phyloP scores from a whole-genome alignment of 2,329 filamentous ascomycete genomes.

The Cordyceps militaris region DNA sequence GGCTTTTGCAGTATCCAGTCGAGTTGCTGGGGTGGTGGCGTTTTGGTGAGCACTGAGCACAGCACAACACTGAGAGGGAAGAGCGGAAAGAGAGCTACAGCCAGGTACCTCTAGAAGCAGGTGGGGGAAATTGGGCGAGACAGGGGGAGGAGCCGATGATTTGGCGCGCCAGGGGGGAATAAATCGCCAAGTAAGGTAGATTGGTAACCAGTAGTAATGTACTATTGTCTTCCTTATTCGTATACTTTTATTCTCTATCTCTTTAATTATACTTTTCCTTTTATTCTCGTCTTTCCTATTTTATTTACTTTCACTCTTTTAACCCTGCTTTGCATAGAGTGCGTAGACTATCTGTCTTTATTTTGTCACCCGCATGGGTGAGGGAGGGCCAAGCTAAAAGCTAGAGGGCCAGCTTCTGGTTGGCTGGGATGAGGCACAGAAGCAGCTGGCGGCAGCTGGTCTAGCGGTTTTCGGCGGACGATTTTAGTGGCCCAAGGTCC shows the following conservation, averaged over 20 bases:
- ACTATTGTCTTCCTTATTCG: no score
- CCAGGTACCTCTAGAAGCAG: constrained; percentile 17
- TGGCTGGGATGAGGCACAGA: constrained; percentile 1
- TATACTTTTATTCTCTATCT: no score
- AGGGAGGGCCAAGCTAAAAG: constrained; percentile 2
- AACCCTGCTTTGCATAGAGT: no score
- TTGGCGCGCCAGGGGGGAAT: background rate
- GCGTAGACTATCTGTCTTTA: no score
- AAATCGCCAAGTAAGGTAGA: no score
- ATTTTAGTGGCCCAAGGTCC: background rate
- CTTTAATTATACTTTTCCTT: no score
- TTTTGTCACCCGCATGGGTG: no score
- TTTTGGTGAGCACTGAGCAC: no score
- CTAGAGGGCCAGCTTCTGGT: background rate
- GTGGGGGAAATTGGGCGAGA: constrained; percentile 41
- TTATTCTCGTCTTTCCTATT: no score
- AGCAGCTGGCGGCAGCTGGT: no score
- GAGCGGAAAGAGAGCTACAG: background rate
- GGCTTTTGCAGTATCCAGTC: constrained; percentile 12
- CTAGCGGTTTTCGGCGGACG: background rate
- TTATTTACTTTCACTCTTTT: no score
- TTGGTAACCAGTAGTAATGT: no score
- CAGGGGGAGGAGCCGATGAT: constrained; percentile 22
- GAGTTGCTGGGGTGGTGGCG: constrained; percentile 6
- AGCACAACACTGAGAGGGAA: background rate